Percentiles rank a stretch among this genome's conserved stretches.
Conservation (phyloP, 2,329 filamentous ascomycete genomes). For the Shiraia bambusicola region DNA sequence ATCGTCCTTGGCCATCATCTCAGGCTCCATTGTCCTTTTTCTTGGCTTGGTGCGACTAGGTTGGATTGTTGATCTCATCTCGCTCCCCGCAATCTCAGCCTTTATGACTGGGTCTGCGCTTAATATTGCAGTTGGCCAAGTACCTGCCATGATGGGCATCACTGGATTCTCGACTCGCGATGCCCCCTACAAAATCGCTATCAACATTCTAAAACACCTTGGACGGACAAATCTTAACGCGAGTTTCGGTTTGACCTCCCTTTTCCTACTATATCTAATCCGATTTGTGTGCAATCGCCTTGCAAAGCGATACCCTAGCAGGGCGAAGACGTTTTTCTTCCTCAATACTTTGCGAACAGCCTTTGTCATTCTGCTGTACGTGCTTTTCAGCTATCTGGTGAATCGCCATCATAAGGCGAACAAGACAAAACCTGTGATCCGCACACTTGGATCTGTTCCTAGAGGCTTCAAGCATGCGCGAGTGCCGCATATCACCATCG, state of each 20-base stretch:
- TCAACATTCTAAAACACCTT: slow-evolving; percentile 75
- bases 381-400: slow-evolving; percentile 81
- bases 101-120: slow-evolving; percentile 98
- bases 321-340: slow-evolving; percentile 82
- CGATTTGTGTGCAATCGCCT: slow-evolving; percentile 64
- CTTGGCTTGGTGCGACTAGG: slow-evolving; percentile 80
- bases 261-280: slow-evolving; percentile 71
- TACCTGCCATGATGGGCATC: slow-evolving; percentile 80
- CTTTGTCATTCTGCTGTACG: slow-evolving; percentile 90
- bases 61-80: slow-evolving; percentile 93
- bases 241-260: slow-evolving; percentile 79
- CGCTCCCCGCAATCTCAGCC: slow-evolving; percentile 84
- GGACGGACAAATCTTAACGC: slow-evolving; percentile 68
- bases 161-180: slow-evolving; percentile 71
- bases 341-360: slow-evolving; percentile 84
- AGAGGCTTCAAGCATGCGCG: slow-evolving; percentile 81
- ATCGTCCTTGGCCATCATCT: slow-evolving; percentile 70
- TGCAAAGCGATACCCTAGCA: slow-evolving; percentile 68
- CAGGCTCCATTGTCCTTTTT: slow-evolving; percentile 75
- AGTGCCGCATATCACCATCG: slow-evolving; percentile 66
- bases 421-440: slow-evolving; percentile 62
- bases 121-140: slow-evolving; percentile 82
- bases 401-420: slow-evolving; percentile 59
- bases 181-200: slow-evolving; percentile 79
- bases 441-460: slow-evolving; percentile 74